Conservation (phyloP, 805 yeast species). For the Soucietia sequanensis region DNA sequence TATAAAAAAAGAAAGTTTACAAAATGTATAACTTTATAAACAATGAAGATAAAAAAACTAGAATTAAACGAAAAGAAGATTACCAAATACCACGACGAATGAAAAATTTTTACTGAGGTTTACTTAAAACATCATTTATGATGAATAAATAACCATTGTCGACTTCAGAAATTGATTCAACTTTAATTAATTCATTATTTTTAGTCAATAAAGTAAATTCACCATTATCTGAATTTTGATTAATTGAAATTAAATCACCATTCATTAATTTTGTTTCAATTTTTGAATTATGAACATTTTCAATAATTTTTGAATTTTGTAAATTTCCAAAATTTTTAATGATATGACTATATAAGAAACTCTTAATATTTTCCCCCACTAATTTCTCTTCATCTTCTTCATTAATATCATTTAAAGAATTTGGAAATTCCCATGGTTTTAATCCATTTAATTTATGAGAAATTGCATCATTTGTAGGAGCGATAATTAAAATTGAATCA, state of each 20-base stretch:
- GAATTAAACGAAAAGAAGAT: no score
- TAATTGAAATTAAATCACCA: constrained; percentile 21
- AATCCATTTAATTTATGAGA: constrained; percentile 40
- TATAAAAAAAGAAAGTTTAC: no score
- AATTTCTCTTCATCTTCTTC: constrained; percentile 48
- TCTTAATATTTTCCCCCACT: constrained; percentile 50
- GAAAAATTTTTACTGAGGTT: constrained; percentile 18
- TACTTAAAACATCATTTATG: constrained; percentile 32
- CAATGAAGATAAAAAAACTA: no score
- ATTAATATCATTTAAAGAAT: constrained; percentile 36
- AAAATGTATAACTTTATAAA: no score
- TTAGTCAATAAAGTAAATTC: constrained; percentile 15
- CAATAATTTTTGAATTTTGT: constrained; percentile 12
- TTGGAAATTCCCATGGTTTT: constrained; percentile 87
- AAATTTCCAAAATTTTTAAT: constrained; percentile 26
- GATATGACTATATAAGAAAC: constrained; percentile 65
- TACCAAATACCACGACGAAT: no score
- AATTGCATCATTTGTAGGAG: constrained; percentile 66
- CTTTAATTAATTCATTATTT: constrained; percentile 18
- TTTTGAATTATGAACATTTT: constrained; percentile 4
- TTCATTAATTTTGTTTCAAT: constrained; percentile 16
- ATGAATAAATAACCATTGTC: constrained; percentile 41
- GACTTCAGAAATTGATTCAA: constrained; percentile 27
- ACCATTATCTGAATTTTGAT: constrained; percentile 14
- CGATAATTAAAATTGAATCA: constrained; percentile 55